A percentile compares a stretch with the other conserved stretches of the same genome.
Evolutionary conservation across 495 filamentous ascomycete genomes (phyloP).

Genomic region (Oleoguttula mirabilis): DNA sequence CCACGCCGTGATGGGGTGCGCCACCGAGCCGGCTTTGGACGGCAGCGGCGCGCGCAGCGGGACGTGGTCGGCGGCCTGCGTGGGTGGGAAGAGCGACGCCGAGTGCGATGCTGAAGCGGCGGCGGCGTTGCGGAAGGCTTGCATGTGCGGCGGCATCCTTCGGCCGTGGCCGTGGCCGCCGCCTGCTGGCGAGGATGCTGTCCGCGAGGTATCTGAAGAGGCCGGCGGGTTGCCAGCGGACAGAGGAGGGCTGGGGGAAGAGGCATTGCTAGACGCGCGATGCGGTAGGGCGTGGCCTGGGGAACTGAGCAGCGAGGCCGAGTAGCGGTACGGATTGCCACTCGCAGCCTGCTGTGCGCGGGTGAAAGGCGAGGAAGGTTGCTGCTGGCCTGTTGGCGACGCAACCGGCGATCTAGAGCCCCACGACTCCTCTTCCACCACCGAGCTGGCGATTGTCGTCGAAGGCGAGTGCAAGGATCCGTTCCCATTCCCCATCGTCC

Average conservation of each 20-base stretch:
- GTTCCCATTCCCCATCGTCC: not conserved
- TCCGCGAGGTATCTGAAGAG: no score
- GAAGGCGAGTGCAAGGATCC: no score
- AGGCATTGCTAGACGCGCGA: not conserved
- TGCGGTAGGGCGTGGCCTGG: slow-evolving; percentile 21
- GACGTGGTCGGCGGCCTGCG: slow-evolving; percentile 8
- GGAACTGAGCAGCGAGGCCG: slow-evolving; percentile 20
- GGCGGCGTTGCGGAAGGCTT: slow-evolving; percentile 14
- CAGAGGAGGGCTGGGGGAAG: slow-evolving; percentile 4
- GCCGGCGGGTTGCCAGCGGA: no score
- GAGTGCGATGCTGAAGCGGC: not conserved
- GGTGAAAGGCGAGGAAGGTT: slow-evolving; percentile 4
- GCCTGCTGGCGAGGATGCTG: no score
- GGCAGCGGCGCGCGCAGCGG: slow-evolving; percentile 9
- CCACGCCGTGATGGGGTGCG: slow-evolving; percentile 17
- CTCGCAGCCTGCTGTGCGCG: slow-evolving; percentile 1
- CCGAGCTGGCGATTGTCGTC: not conserved
- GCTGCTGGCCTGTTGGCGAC: not conserved
- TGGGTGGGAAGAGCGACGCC: slow-evolving; percentile 16
- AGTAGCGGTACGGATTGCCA: slow-evolving; percentile 8
- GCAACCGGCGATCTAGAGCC: not conserved
- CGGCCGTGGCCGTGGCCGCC: not conserved
- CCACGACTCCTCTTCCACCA: slow-evolving; percentile 4
- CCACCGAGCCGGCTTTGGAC: slow-evolving; percentile 6
- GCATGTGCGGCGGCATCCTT: slow-evolving; percentile 14